Evolutionary conservation across 2,329 filamentous ascomycete species (phyloP).

Genomic region (Stachybotrys chlorohalonatus): DNA sequence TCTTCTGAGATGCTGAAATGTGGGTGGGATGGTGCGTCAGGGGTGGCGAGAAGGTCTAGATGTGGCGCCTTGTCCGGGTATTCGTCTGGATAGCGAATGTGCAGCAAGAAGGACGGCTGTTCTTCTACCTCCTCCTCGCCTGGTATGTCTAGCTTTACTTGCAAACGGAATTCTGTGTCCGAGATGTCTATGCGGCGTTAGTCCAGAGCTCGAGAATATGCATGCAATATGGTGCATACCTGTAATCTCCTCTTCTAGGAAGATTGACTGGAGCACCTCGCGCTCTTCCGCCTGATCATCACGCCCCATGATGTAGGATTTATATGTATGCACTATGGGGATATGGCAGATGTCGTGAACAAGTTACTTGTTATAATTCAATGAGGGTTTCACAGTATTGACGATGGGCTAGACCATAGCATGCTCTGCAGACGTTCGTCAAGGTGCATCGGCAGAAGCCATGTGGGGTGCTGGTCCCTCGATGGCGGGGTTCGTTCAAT

Average conservation of each 20-base stretch:
- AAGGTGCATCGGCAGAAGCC: not conserved
- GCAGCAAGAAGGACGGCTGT: conserved; percentile 65
- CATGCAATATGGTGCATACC: conserved; percentile 36
- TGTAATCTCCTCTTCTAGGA: conserved; percentile 85
- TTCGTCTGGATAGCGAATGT: conserved; percentile 78
- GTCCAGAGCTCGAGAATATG: not conserved
- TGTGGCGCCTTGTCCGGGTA: conserved; percentile 84
- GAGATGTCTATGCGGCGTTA: conserved; percentile 61
- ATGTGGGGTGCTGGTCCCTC: not conserved
- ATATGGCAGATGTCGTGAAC: too few relatives aligned
- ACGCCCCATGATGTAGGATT: conserved; percentile 41
- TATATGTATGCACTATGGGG: too few relatives aligned
- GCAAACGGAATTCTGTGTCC: conserved; percentile 80
- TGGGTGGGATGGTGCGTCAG: conserved; percentile 58
- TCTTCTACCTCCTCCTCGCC: conserved; percentile 55
- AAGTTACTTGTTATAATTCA: not conserved
- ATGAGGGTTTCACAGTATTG: not conserved
- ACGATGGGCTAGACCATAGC: not conserved
- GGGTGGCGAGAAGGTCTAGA: conserved; percentile 69
- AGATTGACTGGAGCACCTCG: conserved; percentile 96
- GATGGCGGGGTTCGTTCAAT: conserved; percentile 16
- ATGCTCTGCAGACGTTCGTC: not conserved
- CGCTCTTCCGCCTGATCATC: conserved; percentile 95
- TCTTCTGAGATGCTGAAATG: conserved; percentile 76
- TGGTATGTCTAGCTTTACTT: conserved; percentile 71